Evolutionary conservation across 2,329 filamentous ascomycete genomes (phyloP).

Genomic region (Fusarium chuoi): DNA sequence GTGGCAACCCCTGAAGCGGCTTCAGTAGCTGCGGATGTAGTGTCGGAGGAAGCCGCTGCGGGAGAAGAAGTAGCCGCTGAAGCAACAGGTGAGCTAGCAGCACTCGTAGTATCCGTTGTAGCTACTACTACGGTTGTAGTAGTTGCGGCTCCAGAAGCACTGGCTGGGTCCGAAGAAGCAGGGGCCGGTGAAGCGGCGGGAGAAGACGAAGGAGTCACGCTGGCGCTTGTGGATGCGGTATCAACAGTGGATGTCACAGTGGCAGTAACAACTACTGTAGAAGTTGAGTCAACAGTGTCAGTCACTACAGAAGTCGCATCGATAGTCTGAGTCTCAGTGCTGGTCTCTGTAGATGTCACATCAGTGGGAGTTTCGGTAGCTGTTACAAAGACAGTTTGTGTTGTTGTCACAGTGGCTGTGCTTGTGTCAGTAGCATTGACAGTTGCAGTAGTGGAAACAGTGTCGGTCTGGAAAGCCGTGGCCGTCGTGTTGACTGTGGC

Average conservation of each 20-base stretch:
- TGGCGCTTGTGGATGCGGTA: neutral
- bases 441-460: neutral
- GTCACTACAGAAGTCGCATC: neutral
- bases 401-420: neutral
- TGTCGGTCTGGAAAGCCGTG: neutral
- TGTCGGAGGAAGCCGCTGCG: neutral
- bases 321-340: neutral
- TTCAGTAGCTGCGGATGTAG: neutral
- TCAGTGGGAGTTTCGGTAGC: neutral
- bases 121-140: neutral
- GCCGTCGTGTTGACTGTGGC: neutral
- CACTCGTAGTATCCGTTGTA: neutral
- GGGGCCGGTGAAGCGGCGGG: neutral
- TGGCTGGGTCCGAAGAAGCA: neutral
- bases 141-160: neutral
- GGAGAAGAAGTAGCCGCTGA: neutral
- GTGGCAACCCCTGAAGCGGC: neutral
- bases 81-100: neutral
- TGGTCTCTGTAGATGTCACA: neutral
- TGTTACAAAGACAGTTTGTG: neutral
- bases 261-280: neutral
- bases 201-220: neutral
- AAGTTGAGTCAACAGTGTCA: neutral
- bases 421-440: neutral
- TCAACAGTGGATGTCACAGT: slow-evolving; percentile 2